These are phyloP conservation scores for Aspergillus viridinutans DNA, from an alignment of 2,329 filamentous ascomycete genomes.

Conservation along the genomic window DNA sequence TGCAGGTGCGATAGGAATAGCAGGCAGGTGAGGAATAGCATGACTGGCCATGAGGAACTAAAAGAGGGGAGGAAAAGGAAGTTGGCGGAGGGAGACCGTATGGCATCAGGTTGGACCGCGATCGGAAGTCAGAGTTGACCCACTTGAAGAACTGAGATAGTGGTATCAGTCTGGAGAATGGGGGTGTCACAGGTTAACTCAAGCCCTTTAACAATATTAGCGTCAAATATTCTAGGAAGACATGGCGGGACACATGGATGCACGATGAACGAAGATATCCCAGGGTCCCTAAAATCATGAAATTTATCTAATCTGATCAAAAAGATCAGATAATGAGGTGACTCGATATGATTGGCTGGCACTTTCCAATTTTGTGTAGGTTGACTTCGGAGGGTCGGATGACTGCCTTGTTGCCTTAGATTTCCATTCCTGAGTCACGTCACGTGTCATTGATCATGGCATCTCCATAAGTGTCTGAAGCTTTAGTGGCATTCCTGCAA, in stretches of 20 bases:
- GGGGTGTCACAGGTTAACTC: neutral
- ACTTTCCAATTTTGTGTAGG: neutral
- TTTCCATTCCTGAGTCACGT: too few species aligned
- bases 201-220: neutral
- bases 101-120: neutral
- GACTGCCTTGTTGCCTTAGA: neutral
- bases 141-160: neutral
- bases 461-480: too few species aligned
- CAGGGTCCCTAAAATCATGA: neutral
- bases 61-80: neutral
- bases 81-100: neutral
- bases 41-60: slow-evolving; percentile 2
- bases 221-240: neutral
- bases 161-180: neutral
- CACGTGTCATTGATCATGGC: too few species aligned
- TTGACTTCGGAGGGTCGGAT: neutral
- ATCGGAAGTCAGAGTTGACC: neutral
- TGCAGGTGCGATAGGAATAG: slow-evolving; percentile 8
- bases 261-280: neutral
- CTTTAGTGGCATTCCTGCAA: neutral
- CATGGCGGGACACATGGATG: neutral
- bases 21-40: slow-evolving; percentile 18
- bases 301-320: neutral
- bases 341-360: neutral
- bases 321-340: neutral